Evolutionary conservation across 1,139 yeast genomes (phyloP).

Genomic region (Magnusiomyces suaveolens): DNA sequence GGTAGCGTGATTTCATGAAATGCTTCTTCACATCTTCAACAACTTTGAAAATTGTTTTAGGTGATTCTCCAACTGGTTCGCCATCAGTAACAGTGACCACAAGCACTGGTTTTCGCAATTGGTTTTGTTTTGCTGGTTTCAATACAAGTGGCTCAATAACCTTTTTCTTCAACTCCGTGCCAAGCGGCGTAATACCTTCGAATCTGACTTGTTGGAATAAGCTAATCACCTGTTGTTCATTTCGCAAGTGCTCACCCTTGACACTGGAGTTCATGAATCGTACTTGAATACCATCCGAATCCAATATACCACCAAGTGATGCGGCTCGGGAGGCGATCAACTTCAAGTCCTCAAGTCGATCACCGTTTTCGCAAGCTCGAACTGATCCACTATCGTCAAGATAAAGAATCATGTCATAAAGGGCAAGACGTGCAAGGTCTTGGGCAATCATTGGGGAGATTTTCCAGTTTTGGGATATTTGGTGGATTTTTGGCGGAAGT

Average conservation of each 20-base stretch:
- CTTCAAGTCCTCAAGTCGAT: conserved; percentile 29
- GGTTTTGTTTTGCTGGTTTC: conserved; percentile 22
- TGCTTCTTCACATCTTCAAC: conserved; percentile 24
- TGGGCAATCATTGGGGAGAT: conserved; percentile 28
- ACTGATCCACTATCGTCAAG: conserved; percentile 31
- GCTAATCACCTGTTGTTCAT: conserved; percentile 23
- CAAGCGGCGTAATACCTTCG: conserved; percentile 29
- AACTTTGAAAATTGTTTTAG: conserved; percentile 21
- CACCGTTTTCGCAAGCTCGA: conserved; percentile 30
- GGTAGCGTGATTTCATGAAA: conserved; percentile 21
- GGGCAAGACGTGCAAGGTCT: conserved; percentile 26
- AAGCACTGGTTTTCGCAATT: conserved; percentile 26
- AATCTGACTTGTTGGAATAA: conserved; percentile 23
- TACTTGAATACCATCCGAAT: conserved; percentile 27
- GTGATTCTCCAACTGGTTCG: conserved; percentile 28
- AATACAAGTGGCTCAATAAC: conserved; percentile 27
- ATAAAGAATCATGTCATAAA: conserved; percentile 27
- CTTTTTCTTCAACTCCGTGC: conserved; percentile 24
- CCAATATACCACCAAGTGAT: conserved; percentile 27
- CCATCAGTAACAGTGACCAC: conserved; percentile 29
- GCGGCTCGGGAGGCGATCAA: conserved; percentile 26
- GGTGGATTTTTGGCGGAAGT: conserved; percentile 12
- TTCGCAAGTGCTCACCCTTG: conserved; percentile 24
- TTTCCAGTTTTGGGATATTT: conserved; percentile 24
- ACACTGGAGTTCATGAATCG: conserved; percentile 26